These are phyloP conservation scores for Jamesozyma lodderae DNA, from an alignment of 805 yeast species.

Conservation along the genomic window DNA sequence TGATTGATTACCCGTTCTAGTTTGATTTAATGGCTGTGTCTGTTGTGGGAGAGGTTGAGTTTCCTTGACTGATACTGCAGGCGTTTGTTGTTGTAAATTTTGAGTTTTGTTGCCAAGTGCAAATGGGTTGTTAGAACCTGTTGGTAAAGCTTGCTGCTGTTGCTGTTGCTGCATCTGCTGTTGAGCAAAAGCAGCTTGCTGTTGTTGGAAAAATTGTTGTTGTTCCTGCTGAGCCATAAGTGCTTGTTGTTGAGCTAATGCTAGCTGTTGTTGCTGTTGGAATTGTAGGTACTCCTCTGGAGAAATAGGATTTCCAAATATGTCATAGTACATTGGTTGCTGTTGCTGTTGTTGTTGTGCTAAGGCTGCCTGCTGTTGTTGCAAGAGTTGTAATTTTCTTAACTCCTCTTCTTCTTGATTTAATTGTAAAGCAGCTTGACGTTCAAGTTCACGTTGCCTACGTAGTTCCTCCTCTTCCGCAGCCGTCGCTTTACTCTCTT, in stretches of 20 bases:
- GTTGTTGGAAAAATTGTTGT: slow-evolving; percentile 22
- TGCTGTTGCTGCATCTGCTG: slow-evolving; percentile 35
- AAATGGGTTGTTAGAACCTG: slow-evolving; percentile 76
- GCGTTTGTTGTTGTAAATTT: slow-evolving; percentile 1
- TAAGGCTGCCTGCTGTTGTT: slow-evolving; percentile 16
- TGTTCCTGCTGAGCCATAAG: slow-evolving; percentile 22
- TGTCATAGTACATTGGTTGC: slow-evolving; percentile 28
- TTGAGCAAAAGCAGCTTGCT: slow-evolving; percentile 24
- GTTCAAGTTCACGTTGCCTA: slow-evolving; percentile 25
- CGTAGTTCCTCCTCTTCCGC: slow-evolving; percentile 67
- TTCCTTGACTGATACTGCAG: slow-evolving; percentile 8
- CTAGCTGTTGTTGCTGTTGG: slow-evolving; percentile 28
- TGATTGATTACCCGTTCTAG: slow-evolving; percentile 46
- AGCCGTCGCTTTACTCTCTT: slow-evolving; percentile 70
- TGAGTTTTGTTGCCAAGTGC: slow-evolving; percentile 30
- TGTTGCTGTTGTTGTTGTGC: slow-evolving; percentile 18
- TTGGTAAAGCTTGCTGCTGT: slow-evolving; percentile 40
- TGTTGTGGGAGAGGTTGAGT: neutral
- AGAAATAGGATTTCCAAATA: slow-evolving; percentile 30
- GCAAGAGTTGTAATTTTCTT: slow-evolving; percentile 22
- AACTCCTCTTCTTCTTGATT: slow-evolving; percentile 27
- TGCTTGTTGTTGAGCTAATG: slow-evolving; percentile 23
- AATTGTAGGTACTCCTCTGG: slow-evolving; percentile 31
- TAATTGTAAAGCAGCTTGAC: slow-evolving; percentile 22
- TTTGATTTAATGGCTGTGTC: slow-evolving; percentile 35